These are phyloP conservation scores for Murraya paniculata DNA, from an alignment of 345 rosid species.

Conservation along the genomic window DNA sequence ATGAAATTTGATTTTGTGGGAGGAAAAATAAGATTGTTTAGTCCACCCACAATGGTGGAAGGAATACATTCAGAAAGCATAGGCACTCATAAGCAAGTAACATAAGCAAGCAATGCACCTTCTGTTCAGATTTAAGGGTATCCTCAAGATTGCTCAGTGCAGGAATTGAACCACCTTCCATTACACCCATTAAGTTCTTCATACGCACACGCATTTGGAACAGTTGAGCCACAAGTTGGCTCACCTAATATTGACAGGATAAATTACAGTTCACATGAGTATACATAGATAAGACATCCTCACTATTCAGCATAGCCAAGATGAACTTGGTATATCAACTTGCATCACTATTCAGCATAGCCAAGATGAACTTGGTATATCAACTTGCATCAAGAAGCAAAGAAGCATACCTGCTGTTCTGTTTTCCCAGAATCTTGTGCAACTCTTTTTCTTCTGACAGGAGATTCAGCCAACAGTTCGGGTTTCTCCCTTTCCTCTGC, in stretches of 20 bases:
- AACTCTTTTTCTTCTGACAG: constrained; percentile 71
- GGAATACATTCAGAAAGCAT: neutral
- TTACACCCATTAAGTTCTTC: constrained; percentile 95
- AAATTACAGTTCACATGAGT: constrained; percentile 2
- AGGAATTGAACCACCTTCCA: constrained; percentile 97
- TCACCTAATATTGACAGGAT: constrained; percentile 54
- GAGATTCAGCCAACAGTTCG: constrained; percentile 88
- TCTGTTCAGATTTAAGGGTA: constrained; percentile 72
- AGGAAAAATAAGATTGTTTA: neutral
- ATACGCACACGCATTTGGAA: constrained; percentile 92
- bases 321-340: neutral
- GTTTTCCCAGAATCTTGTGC: constrained; percentile 86
- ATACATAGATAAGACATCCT: neutral
- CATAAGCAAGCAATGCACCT: constrained; percentile 41
- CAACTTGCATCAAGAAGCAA: constrained; percentile 8
- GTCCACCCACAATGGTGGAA: neutral
- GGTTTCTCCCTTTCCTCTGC: constrained; percentile 96
- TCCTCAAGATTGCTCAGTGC: constrained; percentile 84
- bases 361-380: neutral
- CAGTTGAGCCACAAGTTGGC: constrained; percentile 91
- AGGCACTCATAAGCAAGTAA: neutral
- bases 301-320: neutral
- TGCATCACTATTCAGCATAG: neutral
- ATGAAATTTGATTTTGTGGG: neutral
- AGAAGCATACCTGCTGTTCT: constrained; percentile 65